Conservation (phyloP, 2,329 filamentous ascomycete species). For the Aspergillus sclerotialis region DNA sequence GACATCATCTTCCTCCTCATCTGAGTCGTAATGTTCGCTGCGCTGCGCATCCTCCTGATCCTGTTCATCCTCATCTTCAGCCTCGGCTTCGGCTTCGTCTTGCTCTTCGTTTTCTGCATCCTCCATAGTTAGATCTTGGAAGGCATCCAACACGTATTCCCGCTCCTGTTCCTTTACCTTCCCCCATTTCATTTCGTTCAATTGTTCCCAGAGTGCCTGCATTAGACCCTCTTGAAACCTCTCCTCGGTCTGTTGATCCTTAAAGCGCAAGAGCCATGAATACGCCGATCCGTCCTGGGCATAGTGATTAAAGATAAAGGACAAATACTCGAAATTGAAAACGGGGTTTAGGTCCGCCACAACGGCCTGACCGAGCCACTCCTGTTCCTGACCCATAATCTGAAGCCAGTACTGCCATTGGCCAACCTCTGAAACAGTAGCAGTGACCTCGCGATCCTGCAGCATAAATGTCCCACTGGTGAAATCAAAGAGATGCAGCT, state of each 20-base stretch:
- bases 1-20: constrained; percentile 74
- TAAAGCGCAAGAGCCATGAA: constrained; percentile 92
- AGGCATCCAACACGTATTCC: constrained; percentile 91
- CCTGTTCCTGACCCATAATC: constrained; percentile 64
- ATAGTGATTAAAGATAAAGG: constrained; percentile 98
- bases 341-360: constrained; percentile 92
- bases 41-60: constrained; percentile 56
- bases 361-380: constrained; percentile 82
- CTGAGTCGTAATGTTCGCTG: constrained; percentile 67
- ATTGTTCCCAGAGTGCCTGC: constrained; percentile 92
- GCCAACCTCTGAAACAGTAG: constrained; percentile 77
- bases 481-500: constrained; percentile 92
- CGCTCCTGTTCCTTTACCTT: constrained; percentile 89
- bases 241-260: constrained; percentile 71
- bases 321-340: constrained; percentile 98
- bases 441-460: constrained; percentile 67
- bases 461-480: constrained; percentile 75
- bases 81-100: constrained; percentile 48
- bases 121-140: constrained; percentile 90
- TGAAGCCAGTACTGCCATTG: constrained; percentile 96
- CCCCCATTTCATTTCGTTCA: constrained; percentile 89
- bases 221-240: constrained; percentile 89
- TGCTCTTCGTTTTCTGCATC: constrained; percentile 57
- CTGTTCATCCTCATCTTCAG: constrained; percentile 54
- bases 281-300: constrained; percentile 79